Evolutionary conservation across 2,329 filamentous ascomycete genomes (phyloP).

Genomic region (Colletotrichum sp.): DNA sequence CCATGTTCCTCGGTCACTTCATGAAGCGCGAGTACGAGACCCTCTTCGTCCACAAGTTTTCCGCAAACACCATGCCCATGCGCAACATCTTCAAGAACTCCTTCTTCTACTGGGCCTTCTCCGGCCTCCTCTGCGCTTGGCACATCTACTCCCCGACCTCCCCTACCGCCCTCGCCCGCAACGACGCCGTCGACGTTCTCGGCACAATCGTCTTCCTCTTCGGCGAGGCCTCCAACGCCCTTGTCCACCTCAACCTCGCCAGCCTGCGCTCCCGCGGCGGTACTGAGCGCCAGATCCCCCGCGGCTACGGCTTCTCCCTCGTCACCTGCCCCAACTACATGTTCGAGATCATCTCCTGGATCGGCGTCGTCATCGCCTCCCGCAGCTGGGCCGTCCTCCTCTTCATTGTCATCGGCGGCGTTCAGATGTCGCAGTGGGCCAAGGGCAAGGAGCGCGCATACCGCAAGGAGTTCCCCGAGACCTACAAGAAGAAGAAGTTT

Average conservation of each 20-base stretch:
- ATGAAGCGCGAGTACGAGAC: slow-evolving; percentile 96
- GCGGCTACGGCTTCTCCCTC: slow-evolving; percentile 80
- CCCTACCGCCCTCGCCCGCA: slow-evolving; percentile 60
- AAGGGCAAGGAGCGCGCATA: slow-evolving; percentile 91
- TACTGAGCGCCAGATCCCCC: slow-evolving; percentile 87
- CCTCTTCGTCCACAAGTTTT: slow-evolving; percentile 93
- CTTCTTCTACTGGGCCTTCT: slow-evolving; percentile 89
- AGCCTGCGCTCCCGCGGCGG: slow-evolving; percentile 79
- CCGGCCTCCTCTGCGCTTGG: slow-evolving; percentile 81
- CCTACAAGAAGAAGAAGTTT: slow-evolving; percentile 94
- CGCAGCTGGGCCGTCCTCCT: slow-evolving; percentile 79
- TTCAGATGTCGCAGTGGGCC: slow-evolving; percentile 88
- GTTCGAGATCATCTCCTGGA: slow-evolving; percentile 89
- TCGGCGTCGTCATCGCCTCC: slow-evolving; percentile 80
- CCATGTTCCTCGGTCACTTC: slow-evolving; percentile 83
- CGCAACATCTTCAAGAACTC: slow-evolving; percentile 95
- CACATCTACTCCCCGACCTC: slow-evolving; percentile 83
- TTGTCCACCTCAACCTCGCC: slow-evolving; percentile 80
- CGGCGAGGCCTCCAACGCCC: slow-evolving; percentile 81
- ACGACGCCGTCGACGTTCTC: slow-evolving; percentile 62
- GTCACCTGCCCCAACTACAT: slow-evolving; percentile 98
- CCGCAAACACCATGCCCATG: slow-evolving; percentile 89
- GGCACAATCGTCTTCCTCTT: slow-evolving; percentile 77
- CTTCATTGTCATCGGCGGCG: slow-evolving; percentile 75
- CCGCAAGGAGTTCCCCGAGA: slow-evolving; percentile 87